Conservation (phyloP, 805 yeast genomes). For the Metschnikowia matae region DNA sequence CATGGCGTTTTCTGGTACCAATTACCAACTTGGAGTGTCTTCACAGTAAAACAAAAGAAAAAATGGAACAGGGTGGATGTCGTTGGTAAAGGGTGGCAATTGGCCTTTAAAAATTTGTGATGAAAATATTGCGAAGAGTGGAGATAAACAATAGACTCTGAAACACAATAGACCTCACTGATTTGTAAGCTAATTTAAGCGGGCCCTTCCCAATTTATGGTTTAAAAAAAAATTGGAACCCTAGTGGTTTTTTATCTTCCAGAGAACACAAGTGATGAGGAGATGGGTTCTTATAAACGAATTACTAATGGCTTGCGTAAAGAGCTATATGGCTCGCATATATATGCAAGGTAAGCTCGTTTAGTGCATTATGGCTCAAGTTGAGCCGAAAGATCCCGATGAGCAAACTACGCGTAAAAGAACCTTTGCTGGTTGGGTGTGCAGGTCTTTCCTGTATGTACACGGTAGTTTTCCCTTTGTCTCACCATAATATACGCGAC, state of each 20-base stretch:
- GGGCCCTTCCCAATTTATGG: background rate
- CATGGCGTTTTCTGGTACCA: background rate
- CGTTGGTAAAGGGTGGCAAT: background rate
- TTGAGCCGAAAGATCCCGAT: conserved; percentile 5
- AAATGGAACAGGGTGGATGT: background rate
- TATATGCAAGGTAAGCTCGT: background rate
- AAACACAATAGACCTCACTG: background rate
- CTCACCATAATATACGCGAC: background rate
- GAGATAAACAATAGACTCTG: background rate
- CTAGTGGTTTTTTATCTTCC: too few species aligned
- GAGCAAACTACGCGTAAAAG: background rate
- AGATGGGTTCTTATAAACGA: background rate
- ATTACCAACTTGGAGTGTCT: background rate
- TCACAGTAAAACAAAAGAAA: too few species aligned
- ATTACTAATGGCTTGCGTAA: background rate
- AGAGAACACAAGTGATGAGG: background rate
- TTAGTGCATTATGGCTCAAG: conserved; percentile 1
- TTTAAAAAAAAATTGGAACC: too few species aligned
- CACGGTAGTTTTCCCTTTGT: background rate
- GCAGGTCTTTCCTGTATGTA: background rate
- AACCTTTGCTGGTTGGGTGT: background rate
- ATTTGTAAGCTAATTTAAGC: background rate
- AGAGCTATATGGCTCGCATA: background rate
- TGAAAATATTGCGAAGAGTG: background rate
- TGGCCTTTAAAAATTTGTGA: background rate